Evolutionary conservation across 805 yeast genomes (phyloP).

Genomic region (Debaryomyces castellii): DNA sequence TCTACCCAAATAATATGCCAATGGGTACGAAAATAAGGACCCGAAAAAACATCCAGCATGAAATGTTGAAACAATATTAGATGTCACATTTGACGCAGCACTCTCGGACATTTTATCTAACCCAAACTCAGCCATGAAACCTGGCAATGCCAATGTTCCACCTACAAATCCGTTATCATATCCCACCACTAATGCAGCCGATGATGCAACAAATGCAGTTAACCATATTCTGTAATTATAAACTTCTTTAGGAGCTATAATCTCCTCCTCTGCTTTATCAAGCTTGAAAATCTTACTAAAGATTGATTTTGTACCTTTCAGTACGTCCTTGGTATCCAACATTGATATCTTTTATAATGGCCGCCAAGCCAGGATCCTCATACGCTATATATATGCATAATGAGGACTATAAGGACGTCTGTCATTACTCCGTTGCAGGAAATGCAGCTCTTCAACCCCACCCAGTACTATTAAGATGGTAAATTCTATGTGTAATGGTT

Average conservation of each 20-base stretch:
- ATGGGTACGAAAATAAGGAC: constrained; percentile 41
- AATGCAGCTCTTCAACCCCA: no score
- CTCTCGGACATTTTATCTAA: constrained; percentile 27
- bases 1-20: constrained; percentile 42
- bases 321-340: not conserved
- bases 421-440: no score
- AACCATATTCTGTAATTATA: constrained; percentile 44
- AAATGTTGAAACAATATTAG: constrained; percentile 48
- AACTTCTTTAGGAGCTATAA: constrained; percentile 34
- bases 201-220: constrained; percentile 44
- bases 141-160: constrained; percentile 45
- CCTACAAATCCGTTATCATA: constrained; percentile 59
- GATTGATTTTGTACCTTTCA: not conserved
- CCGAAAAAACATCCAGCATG: constrained; percentile 57
- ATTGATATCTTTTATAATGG: not conserved
- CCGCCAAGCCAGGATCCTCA: no score
- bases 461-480: no score
- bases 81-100: constrained; percentile 24
- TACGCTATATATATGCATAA: no score
- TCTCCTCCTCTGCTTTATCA: not conserved
- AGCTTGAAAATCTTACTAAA: not conserved
- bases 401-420: no score
- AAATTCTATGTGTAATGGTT: no score
- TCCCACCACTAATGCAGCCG: constrained; percentile 52
- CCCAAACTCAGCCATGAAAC: constrained; percentile 45